Evolutionary conservation across 2,329 filamentous ascomycete genomes (phyloP).

Genomic region (Neurospora sp.): DNA sequence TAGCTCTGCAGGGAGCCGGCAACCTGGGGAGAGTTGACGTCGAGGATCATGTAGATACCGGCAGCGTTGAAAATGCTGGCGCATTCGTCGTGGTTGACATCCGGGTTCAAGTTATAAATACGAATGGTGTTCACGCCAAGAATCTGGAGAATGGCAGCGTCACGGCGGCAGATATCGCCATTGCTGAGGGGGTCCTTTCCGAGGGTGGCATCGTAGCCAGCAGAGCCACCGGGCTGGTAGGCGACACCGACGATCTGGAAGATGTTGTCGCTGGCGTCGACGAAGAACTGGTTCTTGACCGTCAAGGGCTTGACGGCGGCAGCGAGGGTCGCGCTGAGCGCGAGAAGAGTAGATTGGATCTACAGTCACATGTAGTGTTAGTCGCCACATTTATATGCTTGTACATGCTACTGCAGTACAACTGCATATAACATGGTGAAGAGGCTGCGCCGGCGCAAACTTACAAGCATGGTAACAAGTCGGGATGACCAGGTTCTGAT

Average conservation of each 20-base stretch:
- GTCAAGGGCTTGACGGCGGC: conserved; percentile 48
- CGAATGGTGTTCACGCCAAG: conserved; percentile 59
- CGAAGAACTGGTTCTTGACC: conserved; percentile 47
- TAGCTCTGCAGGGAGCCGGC: conserved; percentile 47
- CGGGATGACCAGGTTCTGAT: not conserved
- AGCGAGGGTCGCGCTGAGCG: conserved; percentile 42
- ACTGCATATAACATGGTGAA: not conserved
- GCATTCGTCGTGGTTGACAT: conserved; percentile 57
- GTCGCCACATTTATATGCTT: conserved; percentile 8
- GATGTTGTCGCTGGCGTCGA: conserved; percentile 50
- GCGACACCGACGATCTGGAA: conserved; percentile 60
- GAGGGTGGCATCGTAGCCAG: conserved; percentile 46
- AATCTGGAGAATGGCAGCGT: conserved; percentile 56
- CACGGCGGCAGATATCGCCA: conserved; percentile 47
- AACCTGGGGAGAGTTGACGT: conserved; percentile 55
- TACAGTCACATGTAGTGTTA: conserved; percentile 12
- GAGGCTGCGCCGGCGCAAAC: not conserved
- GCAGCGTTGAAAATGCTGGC: conserved; percentile 59
- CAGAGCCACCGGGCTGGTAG: conserved; percentile 59
- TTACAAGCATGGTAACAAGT: conserved; percentile 9
- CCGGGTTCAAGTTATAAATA: conserved; percentile 58
- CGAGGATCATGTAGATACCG: conserved; percentile 60
- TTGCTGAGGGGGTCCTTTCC: conserved; percentile 53
- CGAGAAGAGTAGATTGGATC: conserved; percentile 37
- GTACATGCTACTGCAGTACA: not conserved